Percentiles rank a stretch among this genome's conserved stretches.
phyloP scores from a whole-genome alignment of 805 yeast species.

The Yarrowia deformans region DNA sequence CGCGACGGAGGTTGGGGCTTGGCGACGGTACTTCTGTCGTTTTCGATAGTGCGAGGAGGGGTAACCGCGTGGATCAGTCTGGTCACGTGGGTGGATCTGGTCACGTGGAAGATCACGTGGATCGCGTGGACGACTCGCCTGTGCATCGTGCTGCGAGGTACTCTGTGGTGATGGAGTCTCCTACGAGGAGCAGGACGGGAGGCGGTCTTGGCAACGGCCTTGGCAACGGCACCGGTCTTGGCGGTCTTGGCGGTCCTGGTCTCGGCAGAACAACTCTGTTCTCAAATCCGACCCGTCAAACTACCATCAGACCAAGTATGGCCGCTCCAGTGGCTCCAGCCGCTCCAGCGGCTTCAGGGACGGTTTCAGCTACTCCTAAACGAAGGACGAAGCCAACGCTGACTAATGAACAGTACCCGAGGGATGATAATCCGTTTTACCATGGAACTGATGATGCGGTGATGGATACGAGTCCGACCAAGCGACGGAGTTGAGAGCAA shows the following conservation, averaged over 20 bases:
- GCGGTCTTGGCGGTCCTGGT: not conserved
- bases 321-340: slow-evolving; percentile 23
- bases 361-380: slow-evolving; percentile 5
- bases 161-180: slow-evolving; percentile 1
- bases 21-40: not conserved
- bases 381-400: slow-evolving; percentile 4
- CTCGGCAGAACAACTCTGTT: no score
- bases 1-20: not conserved
- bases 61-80: no score
- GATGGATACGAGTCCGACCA: slow-evolving; percentile 5
- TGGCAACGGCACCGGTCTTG: no score
- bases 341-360: not conserved
- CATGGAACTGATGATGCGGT: slow-evolving; percentile 17
- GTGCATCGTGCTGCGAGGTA: not conserved
- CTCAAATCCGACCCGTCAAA: no score
- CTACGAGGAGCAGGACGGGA: not conserved
- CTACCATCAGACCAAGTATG: slow-evolving; percentile 11
- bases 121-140: slow-evolving; percentile 7
- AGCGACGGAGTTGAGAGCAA: not conserved
- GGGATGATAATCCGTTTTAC: slow-evolving; percentile 27
- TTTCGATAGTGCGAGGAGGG: slow-evolving; percentile 14
- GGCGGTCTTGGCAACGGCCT: not conserved
- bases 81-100: no score
- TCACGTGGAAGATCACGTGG: no score
- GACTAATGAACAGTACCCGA: slow-evolving; percentile 5